Evolutionary conservation across 139 green algal genomes (phyloP).

Genomic region (Chlamydomonas sp.): DNA sequence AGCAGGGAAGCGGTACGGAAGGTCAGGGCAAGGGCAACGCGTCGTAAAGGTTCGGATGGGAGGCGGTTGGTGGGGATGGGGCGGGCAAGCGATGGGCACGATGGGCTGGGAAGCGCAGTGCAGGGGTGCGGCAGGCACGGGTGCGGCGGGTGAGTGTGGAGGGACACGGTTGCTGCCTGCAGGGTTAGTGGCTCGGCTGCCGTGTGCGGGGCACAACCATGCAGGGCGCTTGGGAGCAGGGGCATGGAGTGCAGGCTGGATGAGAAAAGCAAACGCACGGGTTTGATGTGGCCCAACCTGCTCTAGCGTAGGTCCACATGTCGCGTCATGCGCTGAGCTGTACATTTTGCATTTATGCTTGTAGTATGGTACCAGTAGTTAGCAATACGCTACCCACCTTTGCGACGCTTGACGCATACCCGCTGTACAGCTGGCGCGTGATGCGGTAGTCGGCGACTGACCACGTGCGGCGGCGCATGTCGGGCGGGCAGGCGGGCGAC

Average conservation of each 20-base stretch:
- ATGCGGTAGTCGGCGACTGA: slow-evolving; percentile 8
- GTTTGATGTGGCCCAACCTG: too few species aligned
- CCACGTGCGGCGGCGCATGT: slow-evolving; percentile 32
- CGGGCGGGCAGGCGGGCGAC: neutral
- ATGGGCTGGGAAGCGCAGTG: too few species aligned
- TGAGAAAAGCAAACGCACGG: too few species aligned
- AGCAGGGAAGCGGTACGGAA: neutral
- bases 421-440: slow-evolving; percentile 32
- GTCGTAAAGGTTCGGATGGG: too few species aligned
- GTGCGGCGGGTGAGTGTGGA: too few species aligned
- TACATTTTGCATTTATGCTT: neutral
- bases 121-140: too few species aligned
- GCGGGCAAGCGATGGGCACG: too few species aligned
- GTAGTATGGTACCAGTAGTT: neutral
- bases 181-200: neutral
- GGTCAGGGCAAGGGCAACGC: neutral
- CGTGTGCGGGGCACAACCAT: neutral
- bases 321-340: neutral
- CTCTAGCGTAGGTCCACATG: too few species aligned
- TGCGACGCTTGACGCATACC: slow-evolving; percentile 26
- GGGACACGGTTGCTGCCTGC: neutral
- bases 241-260: too few species aligned
- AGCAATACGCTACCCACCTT: neutral
- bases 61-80: too few species aligned
- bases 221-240: too few species aligned